Evolutionary conservation across 2,329 filamentous ascomycete genomes (phyloP).

Genomic region (Pezicula rhizophila): DNA sequence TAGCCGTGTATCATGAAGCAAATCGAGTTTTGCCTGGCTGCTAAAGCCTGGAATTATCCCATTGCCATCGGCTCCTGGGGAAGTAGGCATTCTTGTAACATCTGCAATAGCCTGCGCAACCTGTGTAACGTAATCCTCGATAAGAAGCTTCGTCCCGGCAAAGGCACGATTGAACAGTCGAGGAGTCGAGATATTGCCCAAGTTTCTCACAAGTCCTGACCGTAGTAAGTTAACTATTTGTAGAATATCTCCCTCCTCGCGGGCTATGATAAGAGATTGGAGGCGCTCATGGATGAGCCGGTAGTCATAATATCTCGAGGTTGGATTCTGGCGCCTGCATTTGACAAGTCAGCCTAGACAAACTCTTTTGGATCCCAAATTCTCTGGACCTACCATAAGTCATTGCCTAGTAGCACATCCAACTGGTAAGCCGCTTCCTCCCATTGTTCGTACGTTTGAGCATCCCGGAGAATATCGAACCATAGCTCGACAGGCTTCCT

Average conservation of each 20-base stretch:
- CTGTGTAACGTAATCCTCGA: constrained; percentile 84
- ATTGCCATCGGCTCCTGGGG: constrained; percentile 34
- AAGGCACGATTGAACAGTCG: constrained; percentile 80
- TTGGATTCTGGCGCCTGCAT: constrained; percentile 71
- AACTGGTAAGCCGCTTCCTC: constrained; percentile 75
- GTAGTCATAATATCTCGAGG: constrained; percentile 80
- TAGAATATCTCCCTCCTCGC: constrained; percentile 66
- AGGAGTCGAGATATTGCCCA: constrained; percentile 83
- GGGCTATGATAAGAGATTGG: constrained; percentile 61
- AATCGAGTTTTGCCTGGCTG: constrained; percentile 63
- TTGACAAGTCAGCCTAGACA: constrained; percentile 8
- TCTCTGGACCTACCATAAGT: constrained; percentile 59
- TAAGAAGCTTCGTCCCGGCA: constrained; percentile 81
- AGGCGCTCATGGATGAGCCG: constrained; percentile 74
- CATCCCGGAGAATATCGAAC: constrained; percentile 58
- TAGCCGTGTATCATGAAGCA: constrained; percentile 80
- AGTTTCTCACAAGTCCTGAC: constrained; percentile 72
- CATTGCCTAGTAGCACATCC: constrained; percentile 75
- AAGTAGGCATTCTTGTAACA: constrained; percentile 61
- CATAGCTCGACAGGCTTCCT: constrained; percentile 61
- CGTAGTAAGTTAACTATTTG: constrained; percentile 73
- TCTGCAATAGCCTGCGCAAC: constrained; percentile 77
- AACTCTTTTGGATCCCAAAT: neutral
- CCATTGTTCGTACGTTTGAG: constrained; percentile 77
- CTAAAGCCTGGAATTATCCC: constrained; percentile 32